These are phyloP conservation scores for Earliella scabrosa DNA, from an alignment of 1,284 basidiomycete genomes.

Conservation along the genomic window DNA sequence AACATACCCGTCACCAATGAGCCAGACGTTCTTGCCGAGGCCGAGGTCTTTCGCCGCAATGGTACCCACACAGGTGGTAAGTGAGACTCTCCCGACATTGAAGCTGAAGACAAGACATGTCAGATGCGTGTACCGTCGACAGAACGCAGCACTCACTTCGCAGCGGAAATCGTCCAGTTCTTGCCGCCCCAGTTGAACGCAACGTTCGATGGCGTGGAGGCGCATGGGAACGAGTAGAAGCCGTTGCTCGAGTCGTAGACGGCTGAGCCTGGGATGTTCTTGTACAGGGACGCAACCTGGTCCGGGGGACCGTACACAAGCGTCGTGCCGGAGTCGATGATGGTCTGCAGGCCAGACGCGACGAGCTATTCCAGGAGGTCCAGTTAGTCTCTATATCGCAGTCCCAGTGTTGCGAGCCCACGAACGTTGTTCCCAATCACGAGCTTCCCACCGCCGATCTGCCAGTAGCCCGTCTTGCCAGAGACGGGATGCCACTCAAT, in stretches of 20 bases:
- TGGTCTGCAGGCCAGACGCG: conserved; percentile 7
- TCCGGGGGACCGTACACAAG: conserved; percentile 52
- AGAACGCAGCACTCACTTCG: conserved; percentile 29
- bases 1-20: conserved; percentile 32
- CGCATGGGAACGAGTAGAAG: conserved; percentile 34
- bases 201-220: conserved; percentile 26
- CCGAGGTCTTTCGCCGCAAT: conserved; percentile 14
- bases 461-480: conserved; percentile 34
- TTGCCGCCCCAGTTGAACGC: conserved; percentile 36
- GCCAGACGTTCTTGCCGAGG: conserved; percentile 28
- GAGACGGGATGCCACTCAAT: conserved; percentile 42
- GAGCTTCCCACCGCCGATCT: conserved; percentile 24
- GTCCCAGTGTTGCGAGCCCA: background rate
- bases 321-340: conserved; percentile 51
- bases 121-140: too few species aligned
- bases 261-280: conserved; percentile 43
- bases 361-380: conserved; percentile 29
- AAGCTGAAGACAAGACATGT: conserved; percentile 10
- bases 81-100: conserved; percentile 26
- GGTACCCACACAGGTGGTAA: conserved; percentile 31
- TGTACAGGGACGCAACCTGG: conserved; percentile 47
- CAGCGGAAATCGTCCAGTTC: conserved; percentile 29
- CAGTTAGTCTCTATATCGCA: background rate
- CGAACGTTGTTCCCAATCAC: conserved; percentile 25
- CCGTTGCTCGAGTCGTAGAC: conserved; percentile 29